Base-by-base conservation (phyloP, 2,329 filamentous ascomycete species). In the Shiraia sp. region DNA sequence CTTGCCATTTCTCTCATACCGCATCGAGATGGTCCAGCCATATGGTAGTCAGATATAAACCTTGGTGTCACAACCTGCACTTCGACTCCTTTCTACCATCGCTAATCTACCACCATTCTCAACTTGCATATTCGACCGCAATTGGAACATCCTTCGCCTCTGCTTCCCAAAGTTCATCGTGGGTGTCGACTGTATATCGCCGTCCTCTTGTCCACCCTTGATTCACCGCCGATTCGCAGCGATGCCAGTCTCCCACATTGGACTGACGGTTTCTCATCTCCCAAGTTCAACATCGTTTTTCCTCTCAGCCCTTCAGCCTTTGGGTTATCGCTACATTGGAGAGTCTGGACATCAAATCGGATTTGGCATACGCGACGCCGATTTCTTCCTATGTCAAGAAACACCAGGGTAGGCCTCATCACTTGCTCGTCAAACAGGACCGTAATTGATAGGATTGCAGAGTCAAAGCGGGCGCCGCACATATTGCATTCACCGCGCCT, bases 271-370 rank as follows among this genome's bases (percentile, higher is more conserved):
- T 62, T 85, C 83, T 47, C 85, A 91, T 68, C 81, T 95, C 39
- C 82, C 89, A 40, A 82, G 85, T 25, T 87, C 90, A 3, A 83
- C 86, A 35, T 93, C 89, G 6, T 95, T 95, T 75, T 95, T 90
- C 70, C 81, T 90, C 15, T 81, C 87, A 49, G 79, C 90, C 51
- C 78, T 89, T 6, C 88, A 92, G 56, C 86, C 88, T 3, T 78
- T 95, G 15, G 87, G 87, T 26, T 83, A 95, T 48, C 79, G 79
- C 47, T 95, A 84, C 65, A 78, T 89, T 49, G 81, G 80, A 41
- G 74, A 80, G 44, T 75, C 79, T 63, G 79, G 80, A 36, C 76
- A 80, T 49, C 80, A 81, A 39, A 79, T 85, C 51, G 82, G 79
- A 4, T 79, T 85, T 53, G 82, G 82, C 16, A 75, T 81, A 41